These are phyloP conservation scores for Neolentinus lepideus DNA, from an alignment of 1,284 basidiomycete species.

Conservation along the genomic window DNA sequence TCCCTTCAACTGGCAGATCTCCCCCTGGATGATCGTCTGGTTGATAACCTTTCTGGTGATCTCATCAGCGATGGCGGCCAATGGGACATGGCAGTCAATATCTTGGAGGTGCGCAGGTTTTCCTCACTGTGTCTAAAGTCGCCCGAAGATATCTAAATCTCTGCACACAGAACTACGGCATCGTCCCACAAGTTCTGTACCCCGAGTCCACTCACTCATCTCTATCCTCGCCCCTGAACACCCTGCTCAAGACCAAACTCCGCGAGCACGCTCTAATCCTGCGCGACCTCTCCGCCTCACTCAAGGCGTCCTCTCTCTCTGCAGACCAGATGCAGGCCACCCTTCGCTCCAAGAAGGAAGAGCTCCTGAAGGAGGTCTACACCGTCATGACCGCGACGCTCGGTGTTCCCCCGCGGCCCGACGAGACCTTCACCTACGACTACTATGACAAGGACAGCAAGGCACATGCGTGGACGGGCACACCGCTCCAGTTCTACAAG, in stretches of 20 bases:
- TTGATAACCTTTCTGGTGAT: slow-evolving; percentile 69
- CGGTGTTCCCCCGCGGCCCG: slow-evolving; percentile 74
- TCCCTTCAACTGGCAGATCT: slow-evolving; percentile 79
- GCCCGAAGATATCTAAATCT: no score
- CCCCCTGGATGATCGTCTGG: slow-evolving; percentile 76
- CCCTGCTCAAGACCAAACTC: slow-evolving; percentile 82
- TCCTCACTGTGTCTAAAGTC: no score
- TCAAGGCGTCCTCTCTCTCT: slow-evolving; percentile 35
- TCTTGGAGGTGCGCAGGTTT: slow-evolving; percentile 48
- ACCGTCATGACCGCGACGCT: slow-evolving; percentile 82
- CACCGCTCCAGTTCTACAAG: slow-evolving; percentile 75
- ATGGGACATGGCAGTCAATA: slow-evolving; percentile 92
- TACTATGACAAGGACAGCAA: slow-evolving; percentile 82
- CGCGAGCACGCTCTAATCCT: slow-evolving; percentile 86
- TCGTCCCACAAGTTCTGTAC: slow-evolving; percentile 76
- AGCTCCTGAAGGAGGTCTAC: slow-evolving; percentile 81
- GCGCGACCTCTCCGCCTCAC: slow-evolving; percentile 50
- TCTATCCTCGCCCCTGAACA: slow-evolving; percentile 67
- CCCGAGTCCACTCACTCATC: slow-evolving; percentile 86
- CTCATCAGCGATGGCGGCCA: slow-evolving; percentile 92
- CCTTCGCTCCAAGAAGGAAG: slow-evolving; percentile 76
- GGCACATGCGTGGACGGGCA: slow-evolving; percentile 70
- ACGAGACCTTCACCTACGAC: slow-evolving; percentile 79
- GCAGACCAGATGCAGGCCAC: slow-evolving; percentile 37
- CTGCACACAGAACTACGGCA: slow-evolving; percentile 71